Base-by-base conservation (phyloP, 2,329 filamentous ascomycete species). In the Chrysoporthe austroafricana region DNA sequence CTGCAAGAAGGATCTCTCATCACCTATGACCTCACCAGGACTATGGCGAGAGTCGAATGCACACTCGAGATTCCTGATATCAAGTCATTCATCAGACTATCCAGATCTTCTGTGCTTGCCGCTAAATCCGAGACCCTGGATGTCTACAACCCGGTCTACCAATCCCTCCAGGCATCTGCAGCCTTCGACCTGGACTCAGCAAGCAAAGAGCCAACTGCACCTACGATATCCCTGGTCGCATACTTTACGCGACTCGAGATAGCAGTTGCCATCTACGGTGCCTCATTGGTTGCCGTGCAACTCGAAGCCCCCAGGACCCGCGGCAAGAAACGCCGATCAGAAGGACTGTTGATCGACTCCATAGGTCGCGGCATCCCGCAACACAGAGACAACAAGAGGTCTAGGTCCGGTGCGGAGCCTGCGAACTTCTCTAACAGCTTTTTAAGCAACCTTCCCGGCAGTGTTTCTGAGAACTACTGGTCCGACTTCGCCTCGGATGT, bases 71-170 rank as follows among this genome's bases (percentile, higher is more conserved):
- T 85, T 52, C 78, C 83, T 5, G 83, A 80, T 1, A 81, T 88
- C 2, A 81, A 82, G 26, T 90, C 90, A 1, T 92, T 93, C 73
- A 75, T 90, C 7, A 85, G 89, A 7, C 79, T 94, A 0, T 91
- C 90, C 8, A 86, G 85, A 66, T 88, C 90, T 8, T 87, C 90
- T 4, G 77, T 92, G 1, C 82, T 94, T 57, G 84, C 87, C 1
- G 82, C 86, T n/a, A 88, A 88, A 0, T 73, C 82, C 0, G 78
- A 82, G 11, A 82, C 83, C 0, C 84, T 91, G 52, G 83, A 81
- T 54, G 81, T 92, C 16, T 91, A 90, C 75, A 93, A 93, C 76
- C 87, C 90, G 44, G 86, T 89, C 68, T 94, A 89, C 75, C 85
- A 81, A 42, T 88, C 86, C 8, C 75, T 88, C n/a, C 86, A 88